Conservation (phyloP, 108 stramenopile genomes). For the Poteriospumella lacustris region DNA sequence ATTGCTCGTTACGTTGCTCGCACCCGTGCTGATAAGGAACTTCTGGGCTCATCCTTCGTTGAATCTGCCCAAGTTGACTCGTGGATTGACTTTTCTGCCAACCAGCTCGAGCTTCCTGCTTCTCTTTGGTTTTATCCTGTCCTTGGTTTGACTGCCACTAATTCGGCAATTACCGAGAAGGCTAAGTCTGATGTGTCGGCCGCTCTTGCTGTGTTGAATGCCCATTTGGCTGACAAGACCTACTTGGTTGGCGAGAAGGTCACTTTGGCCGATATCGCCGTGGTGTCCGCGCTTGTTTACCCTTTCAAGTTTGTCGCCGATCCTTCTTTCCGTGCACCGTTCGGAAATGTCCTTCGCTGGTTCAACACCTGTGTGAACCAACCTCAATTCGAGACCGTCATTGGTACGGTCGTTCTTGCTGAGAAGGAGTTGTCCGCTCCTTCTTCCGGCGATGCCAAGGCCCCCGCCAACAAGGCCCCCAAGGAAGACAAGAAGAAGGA, state of each 20-base stretch:
- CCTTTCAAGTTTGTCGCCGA: constrained; percentile 76
- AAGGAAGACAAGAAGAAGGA: constrained; percentile 47
- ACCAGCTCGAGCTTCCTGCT: constrained; percentile 83
- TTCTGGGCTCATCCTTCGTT: constrained; percentile 63
- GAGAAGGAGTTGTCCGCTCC: constrained; percentile 54
- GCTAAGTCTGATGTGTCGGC: constrained; percentile 36
- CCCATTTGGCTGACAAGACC: constrained; percentile 49
- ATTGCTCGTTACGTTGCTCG: constrained; percentile 76
- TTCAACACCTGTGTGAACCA: constrained; percentile 72
- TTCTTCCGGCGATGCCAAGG: neutral
- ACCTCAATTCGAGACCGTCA: constrained; percentile 69
- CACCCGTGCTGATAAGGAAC: constrained; percentile 65
- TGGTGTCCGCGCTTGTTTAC: constrained; percentile 75
- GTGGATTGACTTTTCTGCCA: constrained; percentile 75
- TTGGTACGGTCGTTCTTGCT: constrained; percentile 69
- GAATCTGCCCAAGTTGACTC: constrained; percentile 62
- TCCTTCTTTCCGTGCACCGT: constrained; percentile 58
- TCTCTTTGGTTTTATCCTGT: constrained; percentile 78
- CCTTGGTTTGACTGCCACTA: constrained; percentile 73
- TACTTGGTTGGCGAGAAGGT: constrained; percentile 71
- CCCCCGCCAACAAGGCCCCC: neutral
- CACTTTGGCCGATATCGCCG: constrained; percentile 81
- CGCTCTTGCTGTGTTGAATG: constrained; percentile 63
- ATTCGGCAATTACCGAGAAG: constrained; percentile 55
- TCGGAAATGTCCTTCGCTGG: constrained; percentile 67